Conservation (phyloP, 768 basidiomycete genomes). For the Kwoniella sp. region DNA sequence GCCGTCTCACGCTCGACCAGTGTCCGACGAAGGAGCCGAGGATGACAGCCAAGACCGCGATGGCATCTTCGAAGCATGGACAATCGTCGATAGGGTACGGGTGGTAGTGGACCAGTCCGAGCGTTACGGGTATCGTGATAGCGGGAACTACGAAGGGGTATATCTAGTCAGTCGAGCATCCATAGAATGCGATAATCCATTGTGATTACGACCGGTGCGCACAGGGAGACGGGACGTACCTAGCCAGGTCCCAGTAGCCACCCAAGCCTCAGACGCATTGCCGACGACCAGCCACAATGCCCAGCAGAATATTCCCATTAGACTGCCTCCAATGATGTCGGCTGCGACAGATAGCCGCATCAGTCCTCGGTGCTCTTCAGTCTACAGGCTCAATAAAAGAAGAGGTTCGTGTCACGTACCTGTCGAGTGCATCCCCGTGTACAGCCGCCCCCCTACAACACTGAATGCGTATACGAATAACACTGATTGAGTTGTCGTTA, state of each 20-base stretch:
- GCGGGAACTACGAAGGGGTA: conserved; percentile 55
- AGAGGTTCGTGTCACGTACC: conserved; percentile 23
- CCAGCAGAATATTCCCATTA: conserved; percentile 73
- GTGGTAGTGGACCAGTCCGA: conserved; percentile 80
- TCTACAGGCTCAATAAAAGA: not conserved
- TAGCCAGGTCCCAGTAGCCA: conserved; percentile 47
- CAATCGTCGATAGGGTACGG: conserved; percentile 95
- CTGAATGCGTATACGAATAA: conserved; percentile 48
- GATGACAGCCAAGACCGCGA: conserved; percentile 83
- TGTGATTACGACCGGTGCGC: conserved; percentile 57
- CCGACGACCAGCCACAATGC: conserved; percentile 56
- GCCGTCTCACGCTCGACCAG: conserved; percentile 60
- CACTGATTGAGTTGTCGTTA: conserved; percentile 19
- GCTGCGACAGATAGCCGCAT: conserved; percentile 28
- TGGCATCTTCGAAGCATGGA: conserved; percentile 97
- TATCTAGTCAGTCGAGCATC: conserved; percentile 43
- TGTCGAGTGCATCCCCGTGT: conserved; percentile 56
- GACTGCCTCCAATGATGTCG: conserved; percentile 50
- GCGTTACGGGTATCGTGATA: conserved; percentile 58
- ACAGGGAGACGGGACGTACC: conserved; percentile 44
- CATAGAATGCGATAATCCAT: not conserved
- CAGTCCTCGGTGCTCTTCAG: not conserved
- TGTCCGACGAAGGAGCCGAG: conserved; percentile 70
- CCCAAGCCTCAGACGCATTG: conserved; percentile 58
- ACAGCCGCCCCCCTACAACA: conserved; percentile 55